Evolutionary conservation across 441 rosid genomes (phyloP), one percentile per base, ranked within the genome.

Genomic region (Pelargonium myrrhifolium): DNA sequence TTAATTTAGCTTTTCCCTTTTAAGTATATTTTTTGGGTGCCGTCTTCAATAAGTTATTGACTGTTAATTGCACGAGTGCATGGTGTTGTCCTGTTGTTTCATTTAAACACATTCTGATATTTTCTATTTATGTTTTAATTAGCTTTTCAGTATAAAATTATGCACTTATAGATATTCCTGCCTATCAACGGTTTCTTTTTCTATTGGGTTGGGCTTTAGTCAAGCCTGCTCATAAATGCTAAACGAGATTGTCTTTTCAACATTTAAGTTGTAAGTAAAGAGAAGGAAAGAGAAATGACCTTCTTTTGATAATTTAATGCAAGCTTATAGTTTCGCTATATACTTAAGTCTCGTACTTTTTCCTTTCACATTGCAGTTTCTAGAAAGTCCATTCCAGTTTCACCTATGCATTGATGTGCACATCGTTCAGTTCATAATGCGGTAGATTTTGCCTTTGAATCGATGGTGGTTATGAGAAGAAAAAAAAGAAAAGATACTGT

Each of bases 401-500:
- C 64, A 56, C 39, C 39, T 35, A 66, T 15, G 21, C 66, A 15
- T 72, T 26, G n/a, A 21, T 17, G 4, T 17, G 59, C 59, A 53
- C 59, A 53, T 53, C 11, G 20, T 53, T 63, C 18, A 63, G 47
- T 17, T 66, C 21, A 26, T 66, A 28, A 18, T 28, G 22, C n/a
- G 40, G 31, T 51, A 35, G 28, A 31, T 21, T 3, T 9, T 5
- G 61, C 26, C 4, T 40, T 43, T 24, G 26, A 62, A 42, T 28
- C 37, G 59, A 42, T 28, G 58, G 70, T 26, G 62, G 64, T 66
- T 63, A 59, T 61, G 49, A 43, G 6, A 31, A 51, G 43, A 12
- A 68, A 55, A 55, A 59, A 62, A 71, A 20, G 22, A 42, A 49
- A 66, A 68, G 65, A 67, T 40, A 47, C 62, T 61, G 65, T 65